These are phyloP conservation scores for Pythium angustatum DNA, from an alignment of 352 stramenopile species.

Conservation along the genomic window DNA sequence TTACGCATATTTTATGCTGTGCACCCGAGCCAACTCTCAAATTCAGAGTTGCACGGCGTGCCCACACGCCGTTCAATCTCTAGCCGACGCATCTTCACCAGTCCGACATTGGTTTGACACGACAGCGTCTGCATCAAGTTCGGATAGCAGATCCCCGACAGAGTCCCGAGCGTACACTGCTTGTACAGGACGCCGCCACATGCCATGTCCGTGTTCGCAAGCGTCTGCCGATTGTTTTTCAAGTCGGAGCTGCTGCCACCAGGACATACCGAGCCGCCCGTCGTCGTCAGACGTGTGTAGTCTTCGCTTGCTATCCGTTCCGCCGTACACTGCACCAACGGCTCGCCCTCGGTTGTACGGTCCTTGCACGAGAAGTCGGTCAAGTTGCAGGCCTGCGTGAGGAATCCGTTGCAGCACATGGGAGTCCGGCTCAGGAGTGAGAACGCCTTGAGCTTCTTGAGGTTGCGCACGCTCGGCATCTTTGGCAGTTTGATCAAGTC, in stretches of 20 bases:
- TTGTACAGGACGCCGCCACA: slow-evolving; percentile 28
- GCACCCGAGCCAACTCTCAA: slow-evolving; percentile 23
- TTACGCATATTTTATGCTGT: no score
- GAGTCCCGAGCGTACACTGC: neutral
- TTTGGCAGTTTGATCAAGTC: neutral
- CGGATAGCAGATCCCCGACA: slow-evolving; percentile 17
- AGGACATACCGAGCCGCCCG: neutral
- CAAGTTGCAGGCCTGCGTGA: slow-evolving; percentile 18
- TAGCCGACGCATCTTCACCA: slow-evolving; percentile 11
- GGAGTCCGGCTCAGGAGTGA: slow-evolving; percentile 4
- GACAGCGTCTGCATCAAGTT: slow-evolving; percentile 13
- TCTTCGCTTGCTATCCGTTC: slow-evolving; percentile 5
- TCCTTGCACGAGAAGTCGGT: slow-evolving; percentile 12
- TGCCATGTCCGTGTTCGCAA: slow-evolving; percentile 7
- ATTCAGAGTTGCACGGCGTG: slow-evolving; percentile 6
- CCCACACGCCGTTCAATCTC: slow-evolving; percentile 16
- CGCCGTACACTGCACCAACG: slow-evolving; percentile 1
- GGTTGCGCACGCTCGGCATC: neutral
- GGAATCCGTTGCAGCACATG: slow-evolving; percentile 29
- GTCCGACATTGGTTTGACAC: neutral
- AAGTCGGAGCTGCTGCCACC: neutral
- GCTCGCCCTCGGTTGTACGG: slow-evolving; percentile 11
- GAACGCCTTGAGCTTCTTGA: slow-evolving; percentile 15
- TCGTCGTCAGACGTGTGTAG: neutral
- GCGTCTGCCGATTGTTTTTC: slow-evolving; percentile 9